Percentiles rank a stretch among this genome's conserved stretches.
Evolutionary conservation across 768 basidiomycete species (phyloP).

Genomic region (Clavulina sp.): DNA sequence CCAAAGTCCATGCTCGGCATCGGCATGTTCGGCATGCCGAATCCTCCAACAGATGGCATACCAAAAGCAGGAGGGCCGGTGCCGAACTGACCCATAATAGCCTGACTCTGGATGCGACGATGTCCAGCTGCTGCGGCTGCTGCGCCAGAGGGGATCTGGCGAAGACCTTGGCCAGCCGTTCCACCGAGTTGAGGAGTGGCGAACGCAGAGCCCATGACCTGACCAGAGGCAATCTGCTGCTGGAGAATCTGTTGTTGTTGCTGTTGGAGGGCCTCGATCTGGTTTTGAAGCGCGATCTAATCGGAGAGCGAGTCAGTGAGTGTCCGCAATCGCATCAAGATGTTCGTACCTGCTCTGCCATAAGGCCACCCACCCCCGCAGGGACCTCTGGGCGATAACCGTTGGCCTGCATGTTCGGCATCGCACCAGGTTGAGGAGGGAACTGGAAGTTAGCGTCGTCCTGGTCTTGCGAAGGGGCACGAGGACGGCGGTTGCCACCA

Average conservation of each 20-base stretch:
- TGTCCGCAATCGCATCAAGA: conserved; percentile 3
- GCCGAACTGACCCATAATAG: conserved; percentile 42
- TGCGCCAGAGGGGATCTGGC: background rate
- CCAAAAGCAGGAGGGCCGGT: conserved; percentile 15
- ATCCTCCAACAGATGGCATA: conserved; percentile 7
- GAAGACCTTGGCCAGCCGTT: too few relatives aligned
- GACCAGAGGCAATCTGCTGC: conserved; percentile 72
- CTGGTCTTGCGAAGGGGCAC: conserved; percentile 19
- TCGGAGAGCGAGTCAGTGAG: conserved; percentile 1
- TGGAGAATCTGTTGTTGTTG: conserved; percentile 84
- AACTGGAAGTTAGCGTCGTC: conserved; percentile 73
- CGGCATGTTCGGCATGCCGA: conserved; percentile 21
- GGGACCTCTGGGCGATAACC: conserved; percentile 33
- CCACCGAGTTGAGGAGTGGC: conserved; percentile 52
- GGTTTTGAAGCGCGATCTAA: conserved; percentile 74
- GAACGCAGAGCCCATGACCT: conserved; percentile 45
- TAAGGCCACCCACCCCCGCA: conserved; percentile 40
- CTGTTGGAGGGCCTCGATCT: conserved; percentile 79
- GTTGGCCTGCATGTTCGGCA: background rate
- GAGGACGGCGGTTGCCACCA: conserved; percentile 37
- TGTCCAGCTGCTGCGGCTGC: conserved; percentile 25
- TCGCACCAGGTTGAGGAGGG: conserved; percentile 35
- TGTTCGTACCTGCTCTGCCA: conserved; percentile 77
- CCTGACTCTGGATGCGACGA: conserved; percentile 65
- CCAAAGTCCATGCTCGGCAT: conserved; percentile 2